Evolutionary conservation across 768 basidiomycete species (phyloP).

Genomic region (Russula virescens): DNA sequence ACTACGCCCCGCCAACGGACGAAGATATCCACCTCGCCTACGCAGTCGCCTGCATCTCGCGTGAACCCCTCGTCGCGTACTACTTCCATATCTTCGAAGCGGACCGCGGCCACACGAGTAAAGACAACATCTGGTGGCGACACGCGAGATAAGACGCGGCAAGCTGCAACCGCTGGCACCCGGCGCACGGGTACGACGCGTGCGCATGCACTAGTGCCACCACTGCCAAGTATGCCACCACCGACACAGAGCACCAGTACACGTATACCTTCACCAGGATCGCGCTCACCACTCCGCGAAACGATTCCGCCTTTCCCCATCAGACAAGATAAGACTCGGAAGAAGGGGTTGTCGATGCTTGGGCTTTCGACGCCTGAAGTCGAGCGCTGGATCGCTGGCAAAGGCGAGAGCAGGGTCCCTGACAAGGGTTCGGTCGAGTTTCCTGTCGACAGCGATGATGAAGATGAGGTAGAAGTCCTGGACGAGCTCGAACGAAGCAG

Average conservation of each 20-base stretch:
- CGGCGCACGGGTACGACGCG: constrained; percentile 12
- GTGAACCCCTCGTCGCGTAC: neutral
- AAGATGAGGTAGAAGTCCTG: constrained; percentile 28
- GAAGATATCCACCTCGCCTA: constrained; percentile 11
- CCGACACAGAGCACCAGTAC: constrained; percentile 4
- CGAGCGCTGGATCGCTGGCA: constrained; percentile 45
- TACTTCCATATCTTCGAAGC: constrained; percentile 10
- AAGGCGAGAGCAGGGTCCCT: constrained; percentile 19
- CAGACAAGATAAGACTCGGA: constrained; percentile 20
- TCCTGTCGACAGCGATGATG: constrained; percentile 45
- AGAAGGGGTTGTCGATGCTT: constrained; percentile 28
- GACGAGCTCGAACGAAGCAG: constrained; percentile 26
- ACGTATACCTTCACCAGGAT: constrained; percentile 23
- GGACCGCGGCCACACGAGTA: neutral
- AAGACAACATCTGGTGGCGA: neutral
- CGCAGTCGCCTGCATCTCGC: neutral
- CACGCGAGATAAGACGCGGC: constrained; percentile 8
- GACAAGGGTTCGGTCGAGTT: constrained; percentile 29
- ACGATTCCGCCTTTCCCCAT: constrained; percentile 31
- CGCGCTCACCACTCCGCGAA: constrained; percentile 20
- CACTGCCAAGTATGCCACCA: constrained; percentile 8
- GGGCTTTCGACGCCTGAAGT: constrained; percentile 52
- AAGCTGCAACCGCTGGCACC: constrained; percentile 4
- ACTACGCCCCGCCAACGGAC: constrained; percentile 10
- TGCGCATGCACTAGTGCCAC: constrained; percentile 9